Evolutionary conservation across 495 filamentous ascomycete genomes (phyloP).

Genomic region (Parachaetomium inaequale): DNA sequence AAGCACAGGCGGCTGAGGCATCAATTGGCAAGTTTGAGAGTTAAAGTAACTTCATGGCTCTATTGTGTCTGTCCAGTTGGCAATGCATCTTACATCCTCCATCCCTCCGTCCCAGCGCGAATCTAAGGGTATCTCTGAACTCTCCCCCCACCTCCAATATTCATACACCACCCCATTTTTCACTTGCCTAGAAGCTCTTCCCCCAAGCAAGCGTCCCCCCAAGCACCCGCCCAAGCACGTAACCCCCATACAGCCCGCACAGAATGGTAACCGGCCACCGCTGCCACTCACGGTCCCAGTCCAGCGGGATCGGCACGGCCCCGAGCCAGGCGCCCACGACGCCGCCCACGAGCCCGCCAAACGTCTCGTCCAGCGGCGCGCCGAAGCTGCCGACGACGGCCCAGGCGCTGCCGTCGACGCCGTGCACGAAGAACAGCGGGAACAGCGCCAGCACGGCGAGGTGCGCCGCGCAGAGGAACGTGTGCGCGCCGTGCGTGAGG

Average conservation of each 20-base stretch:
- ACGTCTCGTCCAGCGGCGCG: constrained; percentile 62
- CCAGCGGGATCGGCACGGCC: constrained; percentile 88
- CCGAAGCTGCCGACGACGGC: constrained; percentile 57
- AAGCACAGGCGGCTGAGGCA: no score
- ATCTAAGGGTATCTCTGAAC: constrained; percentile 3
- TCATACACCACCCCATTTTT: neutral
- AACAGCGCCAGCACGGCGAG: constrained; percentile 70
- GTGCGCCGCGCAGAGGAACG: constrained; percentile 73
- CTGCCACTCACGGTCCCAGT: constrained; percentile 97
- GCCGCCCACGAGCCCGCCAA: constrained; percentile 62
- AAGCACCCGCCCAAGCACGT: constrained; percentile 35
- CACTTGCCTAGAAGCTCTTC: constrained; percentile 31
- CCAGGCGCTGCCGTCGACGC: constrained; percentile 73
- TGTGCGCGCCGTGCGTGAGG: constrained; percentile 76
- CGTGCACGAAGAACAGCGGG: constrained; percentile 77
- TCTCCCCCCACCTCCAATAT: neutral
- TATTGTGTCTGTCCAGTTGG: no score
- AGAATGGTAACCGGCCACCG: constrained; percentile 90
- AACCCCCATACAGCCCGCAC: constrained; percentile 41
- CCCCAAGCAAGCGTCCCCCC: constrained; percentile 41
- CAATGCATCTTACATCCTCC: neutral
- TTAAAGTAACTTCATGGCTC: no score
- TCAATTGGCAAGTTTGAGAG: no score
- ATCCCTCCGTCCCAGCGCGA: neutral
- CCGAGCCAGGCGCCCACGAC: constrained; percentile 71